phyloP scores from a whole-genome alignment of 352 stramenopile species.

The Pythium sp. region DNA sequence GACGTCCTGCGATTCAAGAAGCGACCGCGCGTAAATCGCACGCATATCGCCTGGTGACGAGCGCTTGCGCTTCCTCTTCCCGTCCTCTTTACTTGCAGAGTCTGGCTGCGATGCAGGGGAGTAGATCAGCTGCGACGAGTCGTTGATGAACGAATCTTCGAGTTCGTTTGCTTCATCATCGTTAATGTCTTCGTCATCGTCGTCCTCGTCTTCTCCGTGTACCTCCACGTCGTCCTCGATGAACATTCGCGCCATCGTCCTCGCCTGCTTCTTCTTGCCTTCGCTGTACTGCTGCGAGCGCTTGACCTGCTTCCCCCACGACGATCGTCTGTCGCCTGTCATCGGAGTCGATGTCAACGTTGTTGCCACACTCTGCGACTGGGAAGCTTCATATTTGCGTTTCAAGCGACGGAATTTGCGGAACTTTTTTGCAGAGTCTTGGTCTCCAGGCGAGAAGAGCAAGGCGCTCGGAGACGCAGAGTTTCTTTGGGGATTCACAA shows the following conservation, averaged over 20 bases:
- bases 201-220: slow-evolving; percentile 44
- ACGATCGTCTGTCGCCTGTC: slow-evolving; percentile 25
- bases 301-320: slow-evolving; percentile 61
- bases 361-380: slow-evolving; percentile 16
- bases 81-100: neutral
- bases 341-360: neutral
- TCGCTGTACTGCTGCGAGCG: slow-evolving; percentile 43
- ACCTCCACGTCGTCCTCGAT: slow-evolving; percentile 71
- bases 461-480: slow-evolving; percentile 48
- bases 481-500: slow-evolving; percentile 9
- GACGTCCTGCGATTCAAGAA: slow-evolving; percentile 55
- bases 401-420: slow-evolving; percentile 70
- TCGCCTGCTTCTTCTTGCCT: slow-evolving; percentile 28
- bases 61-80: slow-evolving; percentile 25
- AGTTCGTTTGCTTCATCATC: slow-evolving; percentile 30
- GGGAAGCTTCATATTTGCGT: slow-evolving; percentile 61
- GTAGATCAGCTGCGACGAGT: slow-evolving; percentile 81
- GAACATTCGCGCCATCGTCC: slow-evolving; percentile 38
- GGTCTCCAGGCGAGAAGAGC: slow-evolving; percentile 40
- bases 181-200: slow-evolving; percentile 61
- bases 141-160: slow-evolving; percentile 79
- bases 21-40: slow-evolving; percentile 67
- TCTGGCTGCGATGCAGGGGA: slow-evolving; percentile 28
- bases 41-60: slow-evolving; percentile 57
- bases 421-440: slow-evolving; percentile 50